Percentiles rank a stretch among this genome's conserved stretches.
Evolutionary conservation across 345 rosid genomes (phyloP).

Genomic region (Odontarrhena argentea): DNA sequence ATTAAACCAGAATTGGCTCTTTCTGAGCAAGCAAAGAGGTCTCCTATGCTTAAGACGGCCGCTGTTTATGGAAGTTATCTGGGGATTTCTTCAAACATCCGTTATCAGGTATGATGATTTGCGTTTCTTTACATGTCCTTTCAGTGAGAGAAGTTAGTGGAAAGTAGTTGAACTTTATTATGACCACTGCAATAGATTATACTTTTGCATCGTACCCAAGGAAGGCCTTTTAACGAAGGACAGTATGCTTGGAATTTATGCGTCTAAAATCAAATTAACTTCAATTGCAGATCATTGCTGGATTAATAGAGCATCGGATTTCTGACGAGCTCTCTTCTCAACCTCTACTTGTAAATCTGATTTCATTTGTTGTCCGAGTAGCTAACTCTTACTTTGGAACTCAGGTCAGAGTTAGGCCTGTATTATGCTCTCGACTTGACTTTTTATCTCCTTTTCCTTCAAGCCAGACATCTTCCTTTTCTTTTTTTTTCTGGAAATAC

Average conservation of each 20-base stretch:
- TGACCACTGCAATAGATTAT: neutral
- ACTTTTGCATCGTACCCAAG: conserved; percentile 23
- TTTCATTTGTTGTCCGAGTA: conserved; percentile 80
- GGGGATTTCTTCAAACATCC: conserved; percentile 87
- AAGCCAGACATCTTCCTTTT: conserved; percentile 11
- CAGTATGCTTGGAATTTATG: conserved; percentile 8
- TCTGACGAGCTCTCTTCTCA: conserved; percentile 79
- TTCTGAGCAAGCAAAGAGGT: conserved; percentile 59
- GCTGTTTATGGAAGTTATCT: conserved; percentile 70
- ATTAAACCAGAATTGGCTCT: conserved; percentile 56
- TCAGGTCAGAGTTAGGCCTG: conserved; percentile 58
- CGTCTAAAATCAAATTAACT: conserved; percentile 23
- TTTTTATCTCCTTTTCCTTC: neutral
- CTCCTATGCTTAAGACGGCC: conserved; percentile 86
- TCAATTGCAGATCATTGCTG: conserved; percentile 81
- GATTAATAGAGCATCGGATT: conserved; percentile 83
- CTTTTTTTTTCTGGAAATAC: neutral
- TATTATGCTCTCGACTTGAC: conserved; percentile 10
- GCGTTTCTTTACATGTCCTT: neutral
- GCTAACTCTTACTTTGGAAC: conserved; percentile 94
- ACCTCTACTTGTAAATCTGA: conserved; percentile 71
- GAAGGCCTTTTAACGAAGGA: conserved; percentile 19
- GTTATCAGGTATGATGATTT: conserved; percentile 72
- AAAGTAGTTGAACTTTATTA: neutral
- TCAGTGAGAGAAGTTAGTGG: neutral